Conservation (phyloP, 163 green algal genomes). For the Scenedesmus sp. region DNA sequence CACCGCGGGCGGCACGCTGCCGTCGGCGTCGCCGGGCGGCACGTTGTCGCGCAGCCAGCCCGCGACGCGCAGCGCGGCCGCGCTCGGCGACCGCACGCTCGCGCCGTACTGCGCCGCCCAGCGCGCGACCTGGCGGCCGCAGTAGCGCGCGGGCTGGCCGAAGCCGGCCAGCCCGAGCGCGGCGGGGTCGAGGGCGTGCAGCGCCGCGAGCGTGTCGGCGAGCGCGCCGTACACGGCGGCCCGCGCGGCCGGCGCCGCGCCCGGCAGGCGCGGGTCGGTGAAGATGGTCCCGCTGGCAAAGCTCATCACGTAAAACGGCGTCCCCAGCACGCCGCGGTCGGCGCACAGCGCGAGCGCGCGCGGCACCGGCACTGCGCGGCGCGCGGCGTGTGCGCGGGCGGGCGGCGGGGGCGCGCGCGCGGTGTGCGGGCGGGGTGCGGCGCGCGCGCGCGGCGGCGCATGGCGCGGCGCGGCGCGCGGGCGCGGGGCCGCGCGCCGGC, state of each 20-base stretch:
- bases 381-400: too few relatives aligned
- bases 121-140: constrained; percentile 74
- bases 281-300: constrained; percentile 86
- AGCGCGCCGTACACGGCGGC: constrained; percentile 77
- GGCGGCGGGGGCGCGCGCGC: too few relatives aligned
- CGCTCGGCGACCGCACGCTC: constrained; percentile 50
- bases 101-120: constrained; percentile 89
- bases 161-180: constrained; percentile 69
- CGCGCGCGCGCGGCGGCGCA: too few relatives aligned
- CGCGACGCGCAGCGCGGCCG: constrained; percentile 74
- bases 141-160: constrained; percentile 77
- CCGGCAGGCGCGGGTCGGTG: constrained; percentile 78
- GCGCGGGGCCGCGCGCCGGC: too few relatives aligned
- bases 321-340: constrained; percentile 84
- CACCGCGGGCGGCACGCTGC: constrained; percentile 35
- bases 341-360: constrained; percentile 77
- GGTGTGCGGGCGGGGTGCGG: too few relatives aligned
- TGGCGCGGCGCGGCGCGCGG: too few relatives aligned
- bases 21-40: constrained; percentile 21
- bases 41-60: constrained; percentile 83
- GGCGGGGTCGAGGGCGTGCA: constrained; percentile 83
- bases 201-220: constrained; percentile 78
- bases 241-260: constrained; percentile 7
- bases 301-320: constrained; percentile 97
- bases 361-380: constrained; percentile 76